Conservation (phyloP, 2,329 filamentous ascomycete genomes). For the Phialemonium atrogriseum region DNA sequence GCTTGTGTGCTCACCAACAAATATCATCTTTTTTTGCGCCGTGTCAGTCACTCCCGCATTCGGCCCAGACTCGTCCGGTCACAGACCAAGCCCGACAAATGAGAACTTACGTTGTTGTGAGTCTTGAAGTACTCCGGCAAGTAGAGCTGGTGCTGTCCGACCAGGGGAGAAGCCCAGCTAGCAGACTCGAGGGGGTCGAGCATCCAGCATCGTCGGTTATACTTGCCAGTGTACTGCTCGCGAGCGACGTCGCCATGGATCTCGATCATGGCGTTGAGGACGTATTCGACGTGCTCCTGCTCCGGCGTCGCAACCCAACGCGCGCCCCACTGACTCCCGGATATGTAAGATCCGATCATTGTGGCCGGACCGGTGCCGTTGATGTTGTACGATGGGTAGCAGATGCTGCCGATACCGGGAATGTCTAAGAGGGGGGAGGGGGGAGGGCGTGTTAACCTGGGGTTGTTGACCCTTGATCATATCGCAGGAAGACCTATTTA, state of each 20-base stretch:
- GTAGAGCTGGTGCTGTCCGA: conserved; percentile 61
- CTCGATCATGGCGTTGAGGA: conserved; percentile 58
- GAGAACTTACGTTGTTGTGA: conserved; percentile 41
- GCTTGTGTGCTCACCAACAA: conserved; percentile 60
- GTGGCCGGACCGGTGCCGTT: conserved; percentile 55
- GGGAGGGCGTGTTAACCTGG: too few species aligned
- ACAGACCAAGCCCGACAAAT: too few species aligned
- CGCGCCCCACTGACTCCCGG: conserved; percentile 28
- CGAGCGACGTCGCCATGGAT: conserved; percentile 54
- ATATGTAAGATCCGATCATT: conserved; percentile 51
- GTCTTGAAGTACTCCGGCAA: conserved; percentile 67
- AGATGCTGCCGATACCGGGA: conserved; percentile 51
- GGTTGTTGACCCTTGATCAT: too few species aligned
- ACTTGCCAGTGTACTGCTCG: conserved; percentile 57
- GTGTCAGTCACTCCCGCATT: not conserved
- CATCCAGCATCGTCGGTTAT: conserved; percentile 58
- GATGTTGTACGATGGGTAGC: conserved; percentile 60
- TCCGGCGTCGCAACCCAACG: conserved; percentile 40
- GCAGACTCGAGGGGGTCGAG: conserved; percentile 52
- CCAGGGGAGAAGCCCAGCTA: conserved; percentile 51
- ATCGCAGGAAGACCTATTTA: too few species aligned
- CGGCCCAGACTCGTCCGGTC: too few species aligned
- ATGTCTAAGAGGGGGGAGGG: too few species aligned
- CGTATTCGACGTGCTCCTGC: conserved; percentile 52
- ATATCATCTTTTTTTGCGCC: conserved; percentile 47